Evolutionary conservation across 345 rosid genomes (phyloP), one percentile per base, ranked within the genome.

Genomic region (Geranium rotundifolium): DNA sequence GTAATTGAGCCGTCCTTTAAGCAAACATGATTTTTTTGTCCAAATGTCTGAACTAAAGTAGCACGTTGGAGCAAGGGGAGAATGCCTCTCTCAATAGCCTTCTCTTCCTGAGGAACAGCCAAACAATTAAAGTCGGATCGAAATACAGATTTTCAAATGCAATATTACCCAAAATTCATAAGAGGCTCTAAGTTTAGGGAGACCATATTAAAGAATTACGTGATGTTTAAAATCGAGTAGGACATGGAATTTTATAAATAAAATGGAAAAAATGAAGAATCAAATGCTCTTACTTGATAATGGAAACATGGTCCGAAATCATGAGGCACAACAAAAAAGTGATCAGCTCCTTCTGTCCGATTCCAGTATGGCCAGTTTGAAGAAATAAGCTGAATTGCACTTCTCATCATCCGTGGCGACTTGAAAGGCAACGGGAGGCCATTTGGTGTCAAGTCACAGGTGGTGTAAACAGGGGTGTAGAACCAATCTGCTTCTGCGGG

Each of bases 401-500:
- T 93, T 77, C 99, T 85, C 97, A 90, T 90, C 92, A 93, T 86
- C 34, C 97, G 77, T 5, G 97, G 97, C 17, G 97, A 90, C 70
- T 93, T 93, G 67, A 90, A 90, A 12, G 95, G 99, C 76, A 93
- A 77, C n/a, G 99, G 99, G 54, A 93, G 83, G 59, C 99, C 97
- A 29, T 81, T 90, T 5, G 97, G 92, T 5, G 97, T 88, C 64
- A 93, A 84, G 82, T 93, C 99, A 74, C 99, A 93, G 62, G 99
- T 90, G 69, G 97, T 81, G 69, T 90, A 93, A 46, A 93, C 90
- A 60, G 97, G 97, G 29, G 95, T 86, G 56, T 93, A 93, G 71
- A 93, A 90, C 99, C 99, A 93, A 80, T 93, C 97, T 57, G 99
- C 99, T 72, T 93, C 99, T 64, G 83, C 89, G 0, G 96, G 97